These are phyloP conservation scores for Dothideomycetes sp. DNA, from an alignment of 2,329 filamentous ascomycete species.

Conservation along the genomic window DNA sequence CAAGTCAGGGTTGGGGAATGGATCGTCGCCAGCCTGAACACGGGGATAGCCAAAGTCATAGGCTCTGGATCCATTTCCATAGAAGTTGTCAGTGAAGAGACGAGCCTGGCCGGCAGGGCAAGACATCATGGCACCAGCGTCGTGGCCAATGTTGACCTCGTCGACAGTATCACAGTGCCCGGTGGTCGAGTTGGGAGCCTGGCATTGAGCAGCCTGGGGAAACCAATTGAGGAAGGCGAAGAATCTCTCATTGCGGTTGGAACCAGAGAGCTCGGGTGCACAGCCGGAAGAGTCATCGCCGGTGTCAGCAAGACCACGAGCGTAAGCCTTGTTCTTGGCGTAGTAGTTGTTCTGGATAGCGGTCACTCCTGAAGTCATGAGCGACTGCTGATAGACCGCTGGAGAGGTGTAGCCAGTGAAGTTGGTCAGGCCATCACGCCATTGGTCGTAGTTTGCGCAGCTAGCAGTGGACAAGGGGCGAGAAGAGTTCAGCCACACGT, in stretches of 20 bases:
- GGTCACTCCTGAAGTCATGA: slow-evolving; percentile 19
- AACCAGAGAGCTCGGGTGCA: slow-evolving; percentile 21
- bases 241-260: slow-evolving; percentile 27
- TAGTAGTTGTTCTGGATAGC: slow-evolving; percentile 23
- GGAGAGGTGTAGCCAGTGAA: slow-evolving; percentile 16
- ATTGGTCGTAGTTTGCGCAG: slow-evolving; percentile 23
- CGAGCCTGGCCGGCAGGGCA: slow-evolving; percentile 22
- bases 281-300: slow-evolving; percentile 24
- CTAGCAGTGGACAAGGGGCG: slow-evolving; percentile 19
- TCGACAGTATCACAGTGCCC: slow-evolving; percentile 25
- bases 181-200: slow-evolving; percentile 10
- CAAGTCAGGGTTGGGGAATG: slow-evolving; percentile 21
- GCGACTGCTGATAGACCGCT: slow-evolving; percentile 18
- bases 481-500: slow-evolving; percentile 20
- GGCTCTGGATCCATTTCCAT: slow-evolving; percentile 21
- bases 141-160: slow-evolving; percentile 23
- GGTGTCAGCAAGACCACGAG: slow-evolving; percentile 21
- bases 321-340: slow-evolving; percentile 23
- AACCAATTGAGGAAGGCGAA: slow-evolving; percentile 28
- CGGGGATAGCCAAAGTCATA: slow-evolving; percentile 27
- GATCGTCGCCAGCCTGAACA: slow-evolving; percentile 21
- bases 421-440: slow-evolving; percentile 23
- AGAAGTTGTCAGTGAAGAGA: slow-evolving; percentile 27
- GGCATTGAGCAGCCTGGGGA: slow-evolving; percentile 16
- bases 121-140: slow-evolving; percentile 24